phyloP scores from a whole-genome alignment of 805 yeast genomes.

The Nakazawaea siamensis region DNA sequence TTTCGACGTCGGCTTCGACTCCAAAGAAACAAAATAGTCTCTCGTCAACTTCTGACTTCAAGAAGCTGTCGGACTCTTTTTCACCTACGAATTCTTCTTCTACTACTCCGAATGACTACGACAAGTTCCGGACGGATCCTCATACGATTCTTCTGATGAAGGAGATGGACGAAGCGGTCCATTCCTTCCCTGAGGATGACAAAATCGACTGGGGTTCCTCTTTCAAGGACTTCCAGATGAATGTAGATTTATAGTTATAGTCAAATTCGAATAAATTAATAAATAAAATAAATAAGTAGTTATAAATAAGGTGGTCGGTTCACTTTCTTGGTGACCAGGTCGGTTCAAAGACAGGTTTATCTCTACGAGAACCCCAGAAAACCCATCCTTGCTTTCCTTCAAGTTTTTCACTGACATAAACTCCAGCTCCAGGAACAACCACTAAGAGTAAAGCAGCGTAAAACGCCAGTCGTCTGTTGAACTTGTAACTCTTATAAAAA shows the following conservation, averaged over 20 bases:
- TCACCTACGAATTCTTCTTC: too few species aligned
- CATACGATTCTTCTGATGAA: too few species aligned
- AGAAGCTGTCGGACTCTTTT: too few species aligned
- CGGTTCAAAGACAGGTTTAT: background rate
- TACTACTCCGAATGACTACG: too few species aligned
- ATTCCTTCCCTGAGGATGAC: too few species aligned
- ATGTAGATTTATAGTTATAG: background rate
- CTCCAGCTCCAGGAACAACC: slow-evolving; percentile 6
- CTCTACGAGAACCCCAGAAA: background rate
- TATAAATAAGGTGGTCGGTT: slow-evolving; percentile 3
- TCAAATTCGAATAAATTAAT: background rate
- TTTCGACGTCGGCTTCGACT: too few species aligned
- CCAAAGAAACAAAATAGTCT: too few species aligned
- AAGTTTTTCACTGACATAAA: slow-evolving; percentile 2
- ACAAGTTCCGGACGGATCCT: too few species aligned
- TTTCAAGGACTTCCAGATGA: too few species aligned
- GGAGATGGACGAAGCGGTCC: too few species aligned
- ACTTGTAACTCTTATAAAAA: slow-evolving; percentile 4
- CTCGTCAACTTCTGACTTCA: too few species aligned
- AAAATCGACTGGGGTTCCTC: too few species aligned
- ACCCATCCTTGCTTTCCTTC: slow-evolving; percentile 7
- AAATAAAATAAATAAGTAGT: slow-evolving; percentile 1
- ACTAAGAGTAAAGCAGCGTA: slow-evolving; percentile 4
- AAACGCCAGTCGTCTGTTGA: slow-evolving; percentile 6
- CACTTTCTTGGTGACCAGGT: slow-evolving; percentile 8